Evolutionary conservation across 148 eudicot species (phyloP).

Genomic region (Talinum fruticosum): DNA sequence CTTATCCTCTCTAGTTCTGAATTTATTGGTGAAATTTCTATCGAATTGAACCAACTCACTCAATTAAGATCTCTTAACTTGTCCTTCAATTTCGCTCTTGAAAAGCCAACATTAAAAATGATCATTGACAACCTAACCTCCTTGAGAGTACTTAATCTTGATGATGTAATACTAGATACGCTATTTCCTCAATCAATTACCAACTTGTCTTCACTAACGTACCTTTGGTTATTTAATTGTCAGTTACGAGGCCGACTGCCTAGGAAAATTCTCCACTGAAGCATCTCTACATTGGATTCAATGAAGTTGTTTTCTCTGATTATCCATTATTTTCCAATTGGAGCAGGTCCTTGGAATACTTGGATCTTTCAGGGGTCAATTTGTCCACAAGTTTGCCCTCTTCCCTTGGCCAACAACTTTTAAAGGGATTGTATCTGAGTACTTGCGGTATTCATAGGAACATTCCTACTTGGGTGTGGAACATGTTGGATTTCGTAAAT

Average conservation of each 20-base stretch:
- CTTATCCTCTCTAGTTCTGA: too few relatives aligned
- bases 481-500: not conserved
- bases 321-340: slow-evolving; percentile 12
- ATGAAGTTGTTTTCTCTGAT: not conserved
- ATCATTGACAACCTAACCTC: too few relatives aligned
- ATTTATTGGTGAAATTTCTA: too few relatives aligned
- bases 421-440: not conserved
- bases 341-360: slow-evolving; percentile 15
- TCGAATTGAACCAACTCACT: too few relatives aligned
- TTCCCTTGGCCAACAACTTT: slow-evolving; percentile 9
- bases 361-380: slow-evolving; percentile 7
- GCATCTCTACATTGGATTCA: not conserved
- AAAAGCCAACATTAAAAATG: too few relatives aligned
- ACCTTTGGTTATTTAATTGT: not conserved
- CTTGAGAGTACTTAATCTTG: too few relatives aligned
- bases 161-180: too few relatives aligned
- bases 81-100: too few relatives aligned
- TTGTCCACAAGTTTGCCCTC: slow-evolving; percentile 23
- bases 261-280: slow-evolving; percentile 14
- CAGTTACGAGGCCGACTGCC: slow-evolving; percentile 20
- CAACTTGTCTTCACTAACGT: not conserved
- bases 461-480: slow-evolving; percentile 29
- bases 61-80: too few relatives aligned
- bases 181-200: too few relatives aligned
- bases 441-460: slow-evolving; percentile 11